A percentile compares a stretch with the other conserved stretches of the same genome.
These are phyloP conservation scores for Plantago lanceolata DNA, from an alignment of 305 asterid species.

Conservation along the genomic window DNA sequence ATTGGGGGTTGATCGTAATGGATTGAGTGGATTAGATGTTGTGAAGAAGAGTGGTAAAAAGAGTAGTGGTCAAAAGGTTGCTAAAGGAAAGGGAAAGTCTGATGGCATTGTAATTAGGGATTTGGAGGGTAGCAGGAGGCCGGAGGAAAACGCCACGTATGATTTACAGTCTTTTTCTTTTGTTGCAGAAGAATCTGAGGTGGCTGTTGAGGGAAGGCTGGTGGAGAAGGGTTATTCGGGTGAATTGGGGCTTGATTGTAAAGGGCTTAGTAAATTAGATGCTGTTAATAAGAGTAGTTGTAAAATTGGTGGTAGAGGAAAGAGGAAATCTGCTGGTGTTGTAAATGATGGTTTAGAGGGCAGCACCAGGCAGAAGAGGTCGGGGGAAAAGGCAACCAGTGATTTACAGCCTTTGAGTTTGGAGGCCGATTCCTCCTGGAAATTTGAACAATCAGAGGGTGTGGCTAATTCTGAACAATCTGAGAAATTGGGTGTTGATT, in stretches of 20 bases:
- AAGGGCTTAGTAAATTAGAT: slow-evolving; percentile 29
- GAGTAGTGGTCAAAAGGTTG: slow-evolving; percentile 19
- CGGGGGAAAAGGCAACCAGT: background rate
- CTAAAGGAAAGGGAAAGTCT: slow-evolving; percentile 21
- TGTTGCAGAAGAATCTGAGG: background rate
- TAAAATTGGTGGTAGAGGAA: slow-evolving; percentile 24
- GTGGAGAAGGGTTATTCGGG: background rate
- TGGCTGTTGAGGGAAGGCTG: background rate
- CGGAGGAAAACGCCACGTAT: no score
- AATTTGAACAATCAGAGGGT: background rate
- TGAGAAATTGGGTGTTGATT: slow-evolving; percentile 23
- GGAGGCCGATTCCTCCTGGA: background rate
- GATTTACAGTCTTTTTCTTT: no score
- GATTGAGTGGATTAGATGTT: slow-evolving; percentile 31
- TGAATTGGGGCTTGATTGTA: slow-evolving; percentile 27
- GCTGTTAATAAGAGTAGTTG: slow-evolving; percentile 26
- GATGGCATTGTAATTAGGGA: slow-evolving; percentile 21
- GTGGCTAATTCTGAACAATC: background rate
- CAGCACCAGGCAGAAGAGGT: slow-evolving; percentile 34
- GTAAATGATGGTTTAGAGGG: slow-evolving; percentile 24
- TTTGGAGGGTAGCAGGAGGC: slow-evolving; percentile 29
- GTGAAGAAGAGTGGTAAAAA: slow-evolving; percentile 14
- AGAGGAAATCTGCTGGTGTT: slow-evolving; percentile 22
- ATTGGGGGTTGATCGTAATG: slow-evolving; percentile 30
- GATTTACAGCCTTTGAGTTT: background rate